Evolutionary conservation across 2,329 filamentous ascomycete genomes (phyloP).

Genomic region (Xylaria sp.): DNA sequence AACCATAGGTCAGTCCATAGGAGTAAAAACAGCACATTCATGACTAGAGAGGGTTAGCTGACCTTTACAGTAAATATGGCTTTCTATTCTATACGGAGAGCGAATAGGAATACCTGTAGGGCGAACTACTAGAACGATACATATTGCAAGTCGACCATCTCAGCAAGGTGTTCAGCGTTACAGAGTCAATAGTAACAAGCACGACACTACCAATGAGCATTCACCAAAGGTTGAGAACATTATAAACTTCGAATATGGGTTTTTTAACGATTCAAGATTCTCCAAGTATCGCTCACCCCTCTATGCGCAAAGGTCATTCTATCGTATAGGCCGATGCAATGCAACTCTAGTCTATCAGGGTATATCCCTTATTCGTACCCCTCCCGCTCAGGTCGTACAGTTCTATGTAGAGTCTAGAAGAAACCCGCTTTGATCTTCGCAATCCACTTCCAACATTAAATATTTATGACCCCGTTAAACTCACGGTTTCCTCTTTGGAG

Average conservation of each 20-base stretch:
- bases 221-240: background rate
- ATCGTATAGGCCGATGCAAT: constrained; percentile 28
- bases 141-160: background rate
- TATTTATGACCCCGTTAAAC: background rate
- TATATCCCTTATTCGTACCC: constrained; percentile 37
- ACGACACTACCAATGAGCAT: background rate
- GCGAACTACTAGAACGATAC: background rate
- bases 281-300: background rate
- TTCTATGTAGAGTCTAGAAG: constrained; percentile 1
- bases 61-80: background rate
- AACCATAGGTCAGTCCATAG: background rate
- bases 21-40: background rate
- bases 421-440: background rate
- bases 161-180: too few relatives aligned
- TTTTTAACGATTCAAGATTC: background rate
- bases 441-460: constrained; percentile 12
- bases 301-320: background rate
- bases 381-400: constrained; percentile 18
- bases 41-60: background rate
- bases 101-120: background rate
- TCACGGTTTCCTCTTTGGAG: constrained; percentile 1
- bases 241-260: background rate
- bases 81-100: background rate
- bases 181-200: background rate
- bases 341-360: constrained; percentile 39